Evolutionary conservation across 495 filamentous ascomycete genomes (phyloP).

Genomic region (Annulohypoxylon maeteangense): DNA sequence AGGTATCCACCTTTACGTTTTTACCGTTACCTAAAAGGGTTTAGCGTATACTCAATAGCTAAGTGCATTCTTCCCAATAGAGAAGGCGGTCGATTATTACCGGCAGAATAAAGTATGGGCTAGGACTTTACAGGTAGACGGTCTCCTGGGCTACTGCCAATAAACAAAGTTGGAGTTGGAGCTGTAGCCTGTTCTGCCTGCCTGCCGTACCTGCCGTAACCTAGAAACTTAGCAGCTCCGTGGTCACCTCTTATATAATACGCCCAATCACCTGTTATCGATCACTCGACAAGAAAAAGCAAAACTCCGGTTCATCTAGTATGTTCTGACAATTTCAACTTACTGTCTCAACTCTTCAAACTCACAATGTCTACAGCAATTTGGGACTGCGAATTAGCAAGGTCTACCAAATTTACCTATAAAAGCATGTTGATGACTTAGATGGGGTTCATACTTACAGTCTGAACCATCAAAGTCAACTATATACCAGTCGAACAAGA

Average conservation of each 20-base stretch:
- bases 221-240: not conserved
- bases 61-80: not conserved
- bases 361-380: not conserved
- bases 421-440: not conserved
- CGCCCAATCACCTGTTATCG: not conserved
- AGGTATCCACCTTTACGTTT: constrained; percentile 8
- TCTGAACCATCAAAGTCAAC: not conserved
- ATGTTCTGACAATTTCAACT: not conserved
- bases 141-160: not conserved
- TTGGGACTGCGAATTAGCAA: not conserved
- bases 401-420: not conserved
- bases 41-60: not conserved
- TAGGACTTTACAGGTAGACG: not conserved
- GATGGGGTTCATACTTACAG: constrained; percentile 2
- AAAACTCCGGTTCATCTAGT: not conserved
- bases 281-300: not conserved
- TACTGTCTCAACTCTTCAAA: not conserved
- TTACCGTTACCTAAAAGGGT: not conserved
- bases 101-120: constrained; percentile 19
- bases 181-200: not conserved
- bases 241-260: not conserved
- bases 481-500: not conserved
- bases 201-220: not conserved
- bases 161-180: not conserved
- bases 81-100: constrained; percentile 28